Evolutionary conservation across 495 filamentous ascomycete genomes (phyloP), one percentile per base, ranked within the genome.

Genomic region (Aspergillus panamensis): DNA sequence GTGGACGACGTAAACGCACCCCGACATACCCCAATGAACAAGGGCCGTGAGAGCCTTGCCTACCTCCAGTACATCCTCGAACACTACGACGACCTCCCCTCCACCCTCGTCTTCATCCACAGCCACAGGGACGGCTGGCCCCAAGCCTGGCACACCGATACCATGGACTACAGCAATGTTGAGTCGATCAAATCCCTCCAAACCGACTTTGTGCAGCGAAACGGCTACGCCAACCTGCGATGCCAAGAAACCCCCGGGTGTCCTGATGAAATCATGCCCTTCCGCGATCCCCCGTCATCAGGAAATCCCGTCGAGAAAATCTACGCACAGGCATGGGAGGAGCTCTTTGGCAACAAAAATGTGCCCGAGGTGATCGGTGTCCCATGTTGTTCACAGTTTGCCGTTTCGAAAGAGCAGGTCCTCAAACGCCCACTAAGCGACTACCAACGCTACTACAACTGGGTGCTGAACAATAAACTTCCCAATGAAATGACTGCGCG

Each of bases 381-480:
- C 1, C 73, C 82, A 4, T 90, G 87, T 62, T 90, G 86, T 66
- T 82, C 84, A 55, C 87, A 89, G 67, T 90, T 90, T 55, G 86
- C 82, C 1, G 85, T 88, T 2, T 80, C 81, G 10, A 66, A 77
- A 13, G 80, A 82, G 0, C 75, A 77, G 55, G 73, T 90, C 0
- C 67, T 65, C 0, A 62, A 69, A 50, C 76, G 83, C 19, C 62
- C 81, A 17, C 61, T 66, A 43, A 73, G 70, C 33, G 80, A 84
- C 21, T 90, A 88, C 61, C 48, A 77, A 59, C 72, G 74, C 6
- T 86, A 76, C 65, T 75, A 84, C 14, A 62, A 82, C 17, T 89
- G 86, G 86, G 67, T 89, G 25, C 50, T 87, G 25, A 69, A 69
- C 25, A 80, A 74, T 25, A 64, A 77, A 2, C 53, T 81, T 62